These are phyloP conservation scores for Ensete ventricosum DNA, from an alignment of 176 grass and related monocot species.

Conservation along the genomic window DNA sequence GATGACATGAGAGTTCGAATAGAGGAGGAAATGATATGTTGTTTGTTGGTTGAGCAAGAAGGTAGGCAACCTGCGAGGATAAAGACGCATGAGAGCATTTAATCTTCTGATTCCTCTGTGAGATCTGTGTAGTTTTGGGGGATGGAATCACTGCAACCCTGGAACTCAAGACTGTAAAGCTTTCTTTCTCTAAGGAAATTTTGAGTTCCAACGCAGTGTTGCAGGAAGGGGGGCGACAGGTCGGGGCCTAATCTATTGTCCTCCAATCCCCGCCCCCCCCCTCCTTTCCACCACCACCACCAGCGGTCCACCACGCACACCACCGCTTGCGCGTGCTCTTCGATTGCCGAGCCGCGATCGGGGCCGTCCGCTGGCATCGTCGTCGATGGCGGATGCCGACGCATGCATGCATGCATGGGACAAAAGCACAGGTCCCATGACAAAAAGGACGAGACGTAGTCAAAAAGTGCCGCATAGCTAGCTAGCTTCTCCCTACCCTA, in stretches of 20 bases:
- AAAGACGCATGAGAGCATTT: too few species aligned
- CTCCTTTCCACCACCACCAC: neutral
- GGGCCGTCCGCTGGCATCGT: conserved; percentile 7
- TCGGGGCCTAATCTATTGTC: neutral
- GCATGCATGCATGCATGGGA: conserved; percentile 14
- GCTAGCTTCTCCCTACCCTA: neutral
- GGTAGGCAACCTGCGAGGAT: too few species aligned
- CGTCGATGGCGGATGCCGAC: conserved; percentile 23
- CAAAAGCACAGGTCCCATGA: conserved; percentile 18
- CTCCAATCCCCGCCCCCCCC: too few species aligned
- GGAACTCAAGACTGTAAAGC: neutral
- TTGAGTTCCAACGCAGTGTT: conserved; percentile 8
- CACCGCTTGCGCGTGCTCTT: conserved; percentile 51
- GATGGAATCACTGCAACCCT: neutral
- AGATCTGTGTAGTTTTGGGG: neutral
- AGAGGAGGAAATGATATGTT: too few species aligned
- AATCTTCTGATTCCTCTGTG: too few species aligned
- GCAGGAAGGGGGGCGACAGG: conserved; percentile 1
- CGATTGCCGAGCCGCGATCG: conserved; percentile 27
- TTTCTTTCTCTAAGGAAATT: neutral
- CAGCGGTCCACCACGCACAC: neutral
- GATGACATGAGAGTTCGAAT: too few species aligned
- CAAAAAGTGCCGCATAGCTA: conserved; percentile 5
- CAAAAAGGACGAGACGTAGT: conserved; percentile 26
- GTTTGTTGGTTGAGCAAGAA: too few species aligned